Percentiles rank a stretch among this genome's conserved stretches.
Evolutionary conservation across 352 stramenopile genomes (phyloP).

Genomic region (Phytophthora idaei): DNA sequence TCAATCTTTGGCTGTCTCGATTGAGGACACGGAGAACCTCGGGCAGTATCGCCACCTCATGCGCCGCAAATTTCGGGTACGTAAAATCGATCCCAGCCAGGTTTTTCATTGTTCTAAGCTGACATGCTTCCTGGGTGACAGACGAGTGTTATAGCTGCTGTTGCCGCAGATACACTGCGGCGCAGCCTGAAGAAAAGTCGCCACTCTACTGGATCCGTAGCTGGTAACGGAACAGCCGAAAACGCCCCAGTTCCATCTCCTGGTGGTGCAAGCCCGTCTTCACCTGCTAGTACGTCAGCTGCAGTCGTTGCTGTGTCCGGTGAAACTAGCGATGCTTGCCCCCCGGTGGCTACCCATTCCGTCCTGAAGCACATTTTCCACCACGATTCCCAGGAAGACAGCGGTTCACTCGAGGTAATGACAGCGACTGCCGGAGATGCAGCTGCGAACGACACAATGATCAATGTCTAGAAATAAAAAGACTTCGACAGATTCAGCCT

Average conservation of each 20-base stretch:
- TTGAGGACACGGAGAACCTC: slow-evolving; percentile 56
- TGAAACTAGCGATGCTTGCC: background rate
- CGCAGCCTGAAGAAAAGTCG: slow-evolving; percentile 54
- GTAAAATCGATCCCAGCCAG: slow-evolving; percentile 6
- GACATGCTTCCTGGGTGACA: slow-evolving; percentile 13
- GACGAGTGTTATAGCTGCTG: slow-evolving; percentile 65
- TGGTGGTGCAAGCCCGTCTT: slow-evolving; percentile 19
- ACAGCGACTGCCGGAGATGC: background rate
- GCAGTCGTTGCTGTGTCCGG: slow-evolving; percentile 2
- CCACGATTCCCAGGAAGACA: slow-evolving; percentile 5
- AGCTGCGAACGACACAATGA: slow-evolving; percentile 15
- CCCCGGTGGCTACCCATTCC: slow-evolving; percentile 16
- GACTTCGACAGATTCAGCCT: background rate
- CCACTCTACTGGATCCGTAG: slow-evolving; percentile 25
- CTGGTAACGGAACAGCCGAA: slow-evolving; percentile 1
- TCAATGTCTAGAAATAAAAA: slow-evolving; percentile 18
- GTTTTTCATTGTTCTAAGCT: background rate
- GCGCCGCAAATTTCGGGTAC: slow-evolving; percentile 69
- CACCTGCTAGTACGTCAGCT: slow-evolving; percentile 23
- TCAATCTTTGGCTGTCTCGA: slow-evolving; percentile 47
- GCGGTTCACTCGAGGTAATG: slow-evolving; percentile 7
- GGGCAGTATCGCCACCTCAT: slow-evolving; percentile 62
- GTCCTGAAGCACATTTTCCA: slow-evolving; percentile 42
- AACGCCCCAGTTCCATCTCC: background rate
- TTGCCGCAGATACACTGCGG: slow-evolving; percentile 58